Conservation (phyloP, 805 yeast species). For the Zygosaccharomyces rouxii region DNA sequence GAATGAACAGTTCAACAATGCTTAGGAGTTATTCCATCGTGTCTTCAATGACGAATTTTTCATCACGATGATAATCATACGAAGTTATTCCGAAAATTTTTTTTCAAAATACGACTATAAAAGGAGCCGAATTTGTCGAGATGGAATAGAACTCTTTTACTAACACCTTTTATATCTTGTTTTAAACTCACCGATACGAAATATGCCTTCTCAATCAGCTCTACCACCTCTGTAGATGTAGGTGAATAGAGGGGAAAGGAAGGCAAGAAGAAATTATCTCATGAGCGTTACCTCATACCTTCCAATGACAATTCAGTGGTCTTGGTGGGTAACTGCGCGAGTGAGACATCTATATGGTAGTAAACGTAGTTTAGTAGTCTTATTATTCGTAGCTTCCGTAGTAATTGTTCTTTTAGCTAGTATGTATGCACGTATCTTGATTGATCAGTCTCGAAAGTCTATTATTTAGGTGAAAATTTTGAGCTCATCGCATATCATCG, state of each 20-base stretch:
- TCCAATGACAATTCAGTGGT: conserved; percentile 23
- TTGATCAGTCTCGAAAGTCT: neutral
- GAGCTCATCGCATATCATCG: conserved; percentile 19
- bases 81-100: neutral
- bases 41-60: neutral
- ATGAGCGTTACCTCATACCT: conserved; percentile 39
- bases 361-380: neutral
- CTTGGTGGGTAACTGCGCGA: conserved; percentile 36
- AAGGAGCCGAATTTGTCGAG: neutral
- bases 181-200: conserved; percentile 32
- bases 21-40: neutral
- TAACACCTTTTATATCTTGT: neutral
- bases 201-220: conserved; percentile 36
- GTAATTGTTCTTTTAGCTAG: neutral
- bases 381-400: neutral
- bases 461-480: conserved; percentile 2
- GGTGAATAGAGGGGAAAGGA: conserved; percentile 40
- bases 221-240: conserved; percentile 33
- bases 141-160: neutral
- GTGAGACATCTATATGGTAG: conserved; percentile 18
- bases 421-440: neutral
- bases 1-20: too few relatives aligned
- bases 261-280: conserved; percentile 31
- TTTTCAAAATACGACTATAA: neutral
- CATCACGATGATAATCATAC: neutral